phyloP scores from a whole-genome alignment of 1,284 basidiomycete genomes.

The Abortiporus biennis region DNA sequence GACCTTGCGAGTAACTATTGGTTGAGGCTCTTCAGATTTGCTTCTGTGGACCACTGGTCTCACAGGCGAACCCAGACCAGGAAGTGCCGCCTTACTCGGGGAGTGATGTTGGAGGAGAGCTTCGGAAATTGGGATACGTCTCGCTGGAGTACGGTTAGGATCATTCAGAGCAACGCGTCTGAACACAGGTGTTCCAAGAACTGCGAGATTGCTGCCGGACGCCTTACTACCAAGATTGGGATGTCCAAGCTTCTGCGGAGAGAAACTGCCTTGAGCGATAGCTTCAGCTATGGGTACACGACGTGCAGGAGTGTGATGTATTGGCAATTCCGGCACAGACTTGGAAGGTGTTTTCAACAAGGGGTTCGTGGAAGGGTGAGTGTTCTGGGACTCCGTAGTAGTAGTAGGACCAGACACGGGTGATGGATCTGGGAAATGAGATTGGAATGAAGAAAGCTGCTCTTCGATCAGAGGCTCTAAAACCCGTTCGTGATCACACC shows the following conservation, averaged over 20 bases:
- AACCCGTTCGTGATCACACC: too few relatives aligned
- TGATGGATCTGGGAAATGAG: too few relatives aligned
- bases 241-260: constrained; percentile 33
- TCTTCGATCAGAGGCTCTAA: too few relatives aligned
- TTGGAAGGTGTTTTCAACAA: background rate
- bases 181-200: constrained; percentile 26
- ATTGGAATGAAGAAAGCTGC: too few relatives aligned
- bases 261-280: constrained; percentile 40
- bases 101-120: constrained; percentile 15
- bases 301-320: constrained; percentile 58
- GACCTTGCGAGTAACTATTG: constrained; percentile 15
- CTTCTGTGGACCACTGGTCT: constrained; percentile 11
- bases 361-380: background rate
- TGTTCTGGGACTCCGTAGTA: too few relatives aligned
- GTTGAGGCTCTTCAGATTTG: constrained; percentile 30
- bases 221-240: background rate
- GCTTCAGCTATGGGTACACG: constrained; percentile 50
- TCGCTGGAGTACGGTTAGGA: constrained; percentile 48
- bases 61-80: constrained; percentile 11
- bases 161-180: constrained; percentile 27
- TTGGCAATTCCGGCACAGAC: too few relatives aligned
- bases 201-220: background rate
- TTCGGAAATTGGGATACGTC: constrained; percentile 40
- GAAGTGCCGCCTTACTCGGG: constrained; percentile 13
- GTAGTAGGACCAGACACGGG: too few relatives aligned